Conservation (phyloP, 2,329 filamentous ascomycete species). For the Venturia nashicola region DNA sequence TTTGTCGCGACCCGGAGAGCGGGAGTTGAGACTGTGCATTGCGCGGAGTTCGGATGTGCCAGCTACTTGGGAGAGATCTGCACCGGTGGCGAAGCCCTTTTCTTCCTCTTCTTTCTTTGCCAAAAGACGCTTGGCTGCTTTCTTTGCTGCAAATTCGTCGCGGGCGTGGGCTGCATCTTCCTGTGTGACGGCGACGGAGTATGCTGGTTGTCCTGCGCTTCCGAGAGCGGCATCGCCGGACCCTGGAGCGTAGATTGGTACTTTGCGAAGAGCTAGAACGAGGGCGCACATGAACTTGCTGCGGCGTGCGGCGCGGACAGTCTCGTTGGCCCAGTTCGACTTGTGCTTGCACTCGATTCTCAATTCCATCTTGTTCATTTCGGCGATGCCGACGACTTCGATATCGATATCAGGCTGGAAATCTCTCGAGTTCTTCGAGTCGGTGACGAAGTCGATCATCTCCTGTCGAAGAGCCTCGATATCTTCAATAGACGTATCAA, state of each 20-base stretch:
- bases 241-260: conserved; percentile 75
- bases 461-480: conserved; percentile 74
- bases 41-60: conserved; percentile 24
- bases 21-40: conserved; percentile 31
- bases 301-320: conserved; percentile 64
- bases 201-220: conserved; percentile 58
- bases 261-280: conserved; percentile 68
- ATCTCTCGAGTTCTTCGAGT: conserved; percentile 78
- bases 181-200: conserved; percentile 66
- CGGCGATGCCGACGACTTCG: conserved; percentile 64
- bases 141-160: conserved; percentile 31
- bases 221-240: conserved; percentile 54
- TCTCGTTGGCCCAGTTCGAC: conserved; percentile 53
- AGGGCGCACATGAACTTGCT: conserved; percentile 97
- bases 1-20: conserved; percentile 29
- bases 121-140: conserved; percentile 55
- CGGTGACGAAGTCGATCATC: conserved; percentile 71
- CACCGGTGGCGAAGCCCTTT: conserved; percentile 15
- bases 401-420: conserved; percentile 78
- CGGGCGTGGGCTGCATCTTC: conserved; percentile 53
- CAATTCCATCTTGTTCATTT: conserved; percentile 79
- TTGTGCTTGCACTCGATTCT: conserved; percentile 83
- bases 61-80: conserved; percentile 21
- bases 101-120: conserved; percentile 30
- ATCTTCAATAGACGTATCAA: conserved; percentile 80